phyloP scores from a whole-genome alignment of 352 stramenopile species.

The Globisporangium camurandrum region DNA sequence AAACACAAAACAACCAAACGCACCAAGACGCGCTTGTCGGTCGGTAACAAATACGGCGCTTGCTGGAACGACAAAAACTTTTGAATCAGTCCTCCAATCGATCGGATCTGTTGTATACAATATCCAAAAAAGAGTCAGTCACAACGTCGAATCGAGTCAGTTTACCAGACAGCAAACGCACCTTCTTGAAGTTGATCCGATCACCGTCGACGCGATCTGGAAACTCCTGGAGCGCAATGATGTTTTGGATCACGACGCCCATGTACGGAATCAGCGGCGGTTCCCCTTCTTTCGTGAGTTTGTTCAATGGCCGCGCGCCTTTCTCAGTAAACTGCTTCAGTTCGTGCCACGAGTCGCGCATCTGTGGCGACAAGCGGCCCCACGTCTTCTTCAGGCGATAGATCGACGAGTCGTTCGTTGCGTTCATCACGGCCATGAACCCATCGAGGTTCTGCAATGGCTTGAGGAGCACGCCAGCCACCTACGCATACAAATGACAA shows the following conservation, averaged over 20 bases:
- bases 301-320: conserved; percentile 67
- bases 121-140: no score
- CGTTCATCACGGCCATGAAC: conserved; percentile 89
- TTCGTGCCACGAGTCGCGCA: conserved; percentile 76
- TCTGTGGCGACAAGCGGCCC: conserved; percentile 54
- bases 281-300: conserved; percentile 62
- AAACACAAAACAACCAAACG: conserved; percentile 6
- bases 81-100: conserved; percentile 53
- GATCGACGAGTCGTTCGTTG: conserved; percentile 80
- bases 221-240: conserved; percentile 78
- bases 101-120: conserved; percentile 38
- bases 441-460: conserved; percentile 83
- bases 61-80: conserved; percentile 60
- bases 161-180: conserved; percentile 7
- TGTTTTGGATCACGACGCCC: conserved; percentile 80
- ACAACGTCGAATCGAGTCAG: no score
- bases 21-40: conserved; percentile 79
- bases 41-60: conserved; percentile 70
- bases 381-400: conserved; percentile 86
- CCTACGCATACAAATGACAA: conserved; percentile 14
- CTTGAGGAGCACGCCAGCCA: conserved; percentile 62
- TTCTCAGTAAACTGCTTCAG: conserved; percentile 81
- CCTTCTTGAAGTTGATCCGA: conserved; percentile 86
- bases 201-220: conserved; percentile 68
- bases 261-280: conserved; percentile 79